Evolutionary conservation across 2,329 filamentous ascomycete species (phyloP).

Genomic region (Fusarium sp.): DNA sequence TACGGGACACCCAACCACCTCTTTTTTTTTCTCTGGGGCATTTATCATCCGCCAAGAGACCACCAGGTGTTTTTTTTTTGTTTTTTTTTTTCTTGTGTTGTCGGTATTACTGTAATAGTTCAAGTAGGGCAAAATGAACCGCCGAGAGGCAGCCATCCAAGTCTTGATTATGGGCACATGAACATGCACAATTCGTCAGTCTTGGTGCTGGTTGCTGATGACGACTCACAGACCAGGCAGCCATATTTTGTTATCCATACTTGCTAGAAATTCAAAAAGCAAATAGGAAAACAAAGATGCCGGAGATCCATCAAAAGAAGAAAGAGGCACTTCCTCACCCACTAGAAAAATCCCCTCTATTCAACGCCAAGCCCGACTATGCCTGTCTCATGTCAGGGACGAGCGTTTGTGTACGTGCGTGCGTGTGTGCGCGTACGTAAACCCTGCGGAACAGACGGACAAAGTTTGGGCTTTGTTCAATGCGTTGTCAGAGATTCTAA

Average conservation of each 20-base stretch:
- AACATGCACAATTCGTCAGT: not conserved
- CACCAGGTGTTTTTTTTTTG: not conserved
- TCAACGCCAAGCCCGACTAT: not conserved
- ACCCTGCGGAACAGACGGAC: not conserved
- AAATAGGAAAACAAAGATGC: not conserved
- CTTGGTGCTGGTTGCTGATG: slow-evolving; percentile 18
- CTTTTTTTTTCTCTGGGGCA: not conserved
- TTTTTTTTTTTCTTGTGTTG: not conserved
- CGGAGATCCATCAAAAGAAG: not conserved
- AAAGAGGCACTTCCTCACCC: not conserved
- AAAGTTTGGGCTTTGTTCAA: not conserved
- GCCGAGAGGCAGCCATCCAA: slow-evolving; percentile 11
- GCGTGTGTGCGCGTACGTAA: not conserved
- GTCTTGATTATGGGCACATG: not conserved
- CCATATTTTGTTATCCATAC: not conserved
- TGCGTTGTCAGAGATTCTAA: not conserved
- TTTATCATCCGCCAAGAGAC: not conserved
- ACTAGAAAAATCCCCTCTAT: not conserved
- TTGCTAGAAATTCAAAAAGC: not conserved
- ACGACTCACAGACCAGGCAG: slow-evolving; percentile 18
- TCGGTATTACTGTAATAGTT: not conserved
- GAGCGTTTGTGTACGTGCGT: not conserved
- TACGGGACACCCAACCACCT: slow-evolving; percentile 17
- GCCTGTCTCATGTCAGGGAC: slow-evolving; percentile 1
- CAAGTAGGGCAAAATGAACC: not conserved